These are phyloP conservation scores for Drechslerella stenobrocha DNA, from an alignment of 2,329 filamentous ascomycete species.

Conservation along the genomic window DNA sequence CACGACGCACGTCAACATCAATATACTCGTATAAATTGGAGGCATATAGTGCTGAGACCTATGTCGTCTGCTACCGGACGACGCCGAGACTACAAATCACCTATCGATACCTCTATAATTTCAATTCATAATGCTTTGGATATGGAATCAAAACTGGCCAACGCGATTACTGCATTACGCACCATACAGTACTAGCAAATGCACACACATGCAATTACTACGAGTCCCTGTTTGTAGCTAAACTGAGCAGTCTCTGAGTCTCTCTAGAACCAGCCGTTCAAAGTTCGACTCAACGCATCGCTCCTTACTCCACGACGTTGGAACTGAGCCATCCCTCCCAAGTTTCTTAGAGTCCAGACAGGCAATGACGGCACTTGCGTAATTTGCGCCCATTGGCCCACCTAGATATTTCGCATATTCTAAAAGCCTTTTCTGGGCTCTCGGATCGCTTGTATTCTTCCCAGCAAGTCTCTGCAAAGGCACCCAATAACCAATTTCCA, in stretches of 20 bases:
- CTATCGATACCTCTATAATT: too few species aligned
- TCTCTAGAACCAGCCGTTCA: neutral
- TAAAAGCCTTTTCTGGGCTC: neutral
- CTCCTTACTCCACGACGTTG: neutral
- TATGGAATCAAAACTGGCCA: too few species aligned
- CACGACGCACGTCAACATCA: too few species aligned
- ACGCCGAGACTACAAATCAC: too few species aligned
- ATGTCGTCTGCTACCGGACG: too few species aligned
- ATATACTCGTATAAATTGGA: too few species aligned
- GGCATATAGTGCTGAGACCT: too few species aligned
- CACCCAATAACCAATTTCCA: constrained; percentile 14
- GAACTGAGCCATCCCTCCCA: neutral
- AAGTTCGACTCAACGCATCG: neutral
- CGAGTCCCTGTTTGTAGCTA: too few species aligned
- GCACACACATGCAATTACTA: too few species aligned
- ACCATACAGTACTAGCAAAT: too few species aligned
- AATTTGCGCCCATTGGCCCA: constrained; percentile 3
- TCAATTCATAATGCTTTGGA: too few species aligned
- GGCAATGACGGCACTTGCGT: neutral
- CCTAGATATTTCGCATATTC: neutral
- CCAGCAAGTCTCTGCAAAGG: neutral
- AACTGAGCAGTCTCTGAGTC: neutral
- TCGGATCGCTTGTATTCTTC: neutral
- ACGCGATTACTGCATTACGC: too few species aligned
- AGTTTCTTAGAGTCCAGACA: neutral